Percentiles rank a stretch among this genome's conserved stretches.
Conservation (phyloP, 305 asterid genomes). For the Plantago coronopus region DNA sequence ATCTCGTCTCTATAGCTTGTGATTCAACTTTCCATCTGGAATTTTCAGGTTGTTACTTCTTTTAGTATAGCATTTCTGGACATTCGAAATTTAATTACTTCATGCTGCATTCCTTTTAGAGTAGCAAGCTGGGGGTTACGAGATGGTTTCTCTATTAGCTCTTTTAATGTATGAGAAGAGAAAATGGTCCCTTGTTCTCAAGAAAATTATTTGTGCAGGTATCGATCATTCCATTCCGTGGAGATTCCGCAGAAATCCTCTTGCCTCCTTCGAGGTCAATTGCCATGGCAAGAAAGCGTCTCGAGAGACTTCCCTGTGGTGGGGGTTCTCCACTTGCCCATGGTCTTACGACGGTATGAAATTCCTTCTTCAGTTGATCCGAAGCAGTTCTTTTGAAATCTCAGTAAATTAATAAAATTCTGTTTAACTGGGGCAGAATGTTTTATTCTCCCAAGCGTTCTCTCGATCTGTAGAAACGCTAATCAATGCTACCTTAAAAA, state of each 20-base stretch:
- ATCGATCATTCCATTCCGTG: conserved; percentile 90
- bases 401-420: neutral
- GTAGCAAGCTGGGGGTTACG: too few species aligned
- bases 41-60: neutral
- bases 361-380: conserved; percentile 17
- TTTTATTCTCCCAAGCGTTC: neutral
- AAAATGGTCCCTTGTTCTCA: neutral
- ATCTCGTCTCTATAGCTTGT: neutral
- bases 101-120: neutral
- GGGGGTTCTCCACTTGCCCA: conserved; percentile 99
- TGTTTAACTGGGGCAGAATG: neutral
- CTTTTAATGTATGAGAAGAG: neutral
- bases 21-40: neutral
- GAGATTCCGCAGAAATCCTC: conserved; percentile 98
- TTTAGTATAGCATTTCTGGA: neutral
- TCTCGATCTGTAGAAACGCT: neutral
- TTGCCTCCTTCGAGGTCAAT: conserved; percentile 99
- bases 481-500: neutral
- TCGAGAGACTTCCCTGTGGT: conserved; percentile 99
- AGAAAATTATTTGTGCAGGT: conserved; percentile 47
- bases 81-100: too few species aligned
- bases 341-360: conserved; percentile 89
- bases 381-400: neutral
- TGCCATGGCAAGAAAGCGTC: conserved; percentile 97
- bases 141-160: too few species aligned